Conservation (phyloP, 2,329 filamentous ascomycete species). For the Dryadomyces quercivorus region DNA sequence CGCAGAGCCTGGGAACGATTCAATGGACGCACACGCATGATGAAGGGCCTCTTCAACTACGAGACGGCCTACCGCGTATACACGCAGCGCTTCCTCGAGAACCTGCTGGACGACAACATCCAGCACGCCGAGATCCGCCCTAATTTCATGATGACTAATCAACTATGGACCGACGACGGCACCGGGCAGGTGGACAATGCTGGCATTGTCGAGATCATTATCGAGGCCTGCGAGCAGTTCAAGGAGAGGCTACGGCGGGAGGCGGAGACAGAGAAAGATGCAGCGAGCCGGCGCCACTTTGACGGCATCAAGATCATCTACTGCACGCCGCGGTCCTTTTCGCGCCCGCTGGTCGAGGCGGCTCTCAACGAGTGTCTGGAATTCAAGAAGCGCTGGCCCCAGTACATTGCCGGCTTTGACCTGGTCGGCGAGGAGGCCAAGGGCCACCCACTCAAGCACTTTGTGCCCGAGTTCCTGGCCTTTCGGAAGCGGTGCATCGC, state of each 20-base stretch:
- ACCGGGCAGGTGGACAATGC: slow-evolving; percentile 36
- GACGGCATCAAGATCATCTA: slow-evolving; percentile 60
- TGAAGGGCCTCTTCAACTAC: slow-evolving; percentile 62
- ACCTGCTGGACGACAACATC: slow-evolving; percentile 52
- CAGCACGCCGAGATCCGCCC: slow-evolving; percentile 61
- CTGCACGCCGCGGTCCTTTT: slow-evolving; percentile 53
- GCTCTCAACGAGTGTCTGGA: slow-evolving; percentile 49
- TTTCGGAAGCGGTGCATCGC: slow-evolving; percentile 40
- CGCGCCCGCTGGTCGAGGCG: slow-evolving; percentile 28
- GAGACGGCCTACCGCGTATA: slow-evolving; percentile 50
- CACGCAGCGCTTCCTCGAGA: slow-evolving; percentile 44
- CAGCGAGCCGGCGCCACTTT: slow-evolving; percentile 26
- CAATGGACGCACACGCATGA: slow-evolving; percentile 56
- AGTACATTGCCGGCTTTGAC: slow-evolving; percentile 58
- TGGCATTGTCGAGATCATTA: slow-evolving; percentile 49
- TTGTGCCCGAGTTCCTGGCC: slow-evolving; percentile 39
- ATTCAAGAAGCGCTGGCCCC: slow-evolving; percentile 42
- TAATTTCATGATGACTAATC: slow-evolving; percentile 54
- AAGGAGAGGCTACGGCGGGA: slow-evolving; percentile 12
- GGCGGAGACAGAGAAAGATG: slow-evolving; percentile 11
- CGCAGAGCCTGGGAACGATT: slow-evolving; percentile 47
- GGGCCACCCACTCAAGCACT: slow-evolving; percentile 45
- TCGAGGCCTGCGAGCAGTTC: slow-evolving; percentile 40
- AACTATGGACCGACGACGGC: slow-evolving; percentile 47
- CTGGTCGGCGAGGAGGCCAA: slow-evolving; percentile 56